Percentiles rank a stretch among this genome's conserved stretches.
Evolutionary conservation across 345 rosid genomes (phyloP).

Genomic region (Raphanus raphanistrum): DNA sequence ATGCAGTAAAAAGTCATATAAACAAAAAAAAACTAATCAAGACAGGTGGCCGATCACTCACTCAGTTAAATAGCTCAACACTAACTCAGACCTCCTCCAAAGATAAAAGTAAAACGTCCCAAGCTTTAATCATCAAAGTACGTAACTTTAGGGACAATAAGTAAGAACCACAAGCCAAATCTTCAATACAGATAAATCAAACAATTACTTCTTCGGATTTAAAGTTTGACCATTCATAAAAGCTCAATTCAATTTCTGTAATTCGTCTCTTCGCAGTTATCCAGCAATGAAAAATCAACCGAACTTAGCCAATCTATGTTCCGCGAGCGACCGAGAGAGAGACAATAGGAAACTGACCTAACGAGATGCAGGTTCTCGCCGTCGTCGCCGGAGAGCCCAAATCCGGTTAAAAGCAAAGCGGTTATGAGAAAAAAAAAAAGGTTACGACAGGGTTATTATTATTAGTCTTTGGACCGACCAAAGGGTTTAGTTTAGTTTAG

Average conservation of each 20-base stretch:
- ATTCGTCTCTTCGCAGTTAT: neutral
- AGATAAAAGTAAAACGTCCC: neutral
- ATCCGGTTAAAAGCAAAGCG: conserved; percentile 18
- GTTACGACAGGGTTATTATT: neutral
- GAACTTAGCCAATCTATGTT: neutral
- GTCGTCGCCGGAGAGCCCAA: conserved; percentile 33
- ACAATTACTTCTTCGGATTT: conserved; percentile 7
- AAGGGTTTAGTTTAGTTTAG: neutral
- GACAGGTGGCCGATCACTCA: neutral
- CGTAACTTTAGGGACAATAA: neutral
- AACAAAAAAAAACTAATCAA: neutral
- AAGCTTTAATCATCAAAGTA: conserved; percentile 17
- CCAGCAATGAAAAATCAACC: neutral
- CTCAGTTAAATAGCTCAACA: neutral
- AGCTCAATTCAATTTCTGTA: conserved; percentile 4
- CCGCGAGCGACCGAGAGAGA: neutral
- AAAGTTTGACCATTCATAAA: neutral
- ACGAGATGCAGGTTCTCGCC: conserved; percentile 10
- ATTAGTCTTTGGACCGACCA: conserved; percentile 16
- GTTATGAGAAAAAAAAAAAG: neutral
- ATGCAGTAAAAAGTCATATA: neutral
- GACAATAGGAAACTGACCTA: conserved; percentile 19
- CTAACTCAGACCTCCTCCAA: conserved; percentile 14
- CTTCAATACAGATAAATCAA: conserved; percentile 16
- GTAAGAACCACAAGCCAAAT: conserved; percentile 6